A percentile compares a stretch with the other conserved stretches of the same genome.
phyloP scores from a whole-genome alignment of 306 rosid genomes.

The Dicorynia guianensis region DNA sequence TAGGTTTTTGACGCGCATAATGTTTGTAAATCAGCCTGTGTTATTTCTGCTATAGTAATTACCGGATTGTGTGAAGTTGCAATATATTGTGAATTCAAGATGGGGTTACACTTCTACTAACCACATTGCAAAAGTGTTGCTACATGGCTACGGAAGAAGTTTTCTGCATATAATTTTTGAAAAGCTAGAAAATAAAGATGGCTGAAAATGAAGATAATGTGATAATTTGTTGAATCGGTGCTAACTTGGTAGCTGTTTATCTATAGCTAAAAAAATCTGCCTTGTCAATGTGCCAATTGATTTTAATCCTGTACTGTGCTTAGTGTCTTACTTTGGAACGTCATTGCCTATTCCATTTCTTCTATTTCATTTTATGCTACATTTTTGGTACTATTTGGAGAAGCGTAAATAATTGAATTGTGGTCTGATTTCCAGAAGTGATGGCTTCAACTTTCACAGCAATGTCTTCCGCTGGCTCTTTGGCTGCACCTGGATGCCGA shows the following conservation, averaged over 20 bases:
- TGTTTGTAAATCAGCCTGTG: background rate
- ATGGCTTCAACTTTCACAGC: conserved; percentile 88
- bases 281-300: background rate
- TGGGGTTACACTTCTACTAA: no score
- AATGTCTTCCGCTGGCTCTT: conserved; percentile 61
- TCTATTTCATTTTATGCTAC: background rate
- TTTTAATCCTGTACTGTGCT: background rate
- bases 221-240: background rate
- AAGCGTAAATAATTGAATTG: background rate
- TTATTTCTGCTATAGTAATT: no score
- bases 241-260: background rate
- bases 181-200: background rate
- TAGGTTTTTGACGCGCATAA: background rate
- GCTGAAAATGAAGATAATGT: background rate
- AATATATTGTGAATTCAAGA: no score
- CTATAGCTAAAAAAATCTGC: background rate
- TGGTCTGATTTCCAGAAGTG: conserved; percentile 11
- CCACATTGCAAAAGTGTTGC: no score
- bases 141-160: background rate
- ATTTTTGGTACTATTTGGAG: background rate
- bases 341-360: conserved; percentile 32
- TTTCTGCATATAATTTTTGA: background rate
- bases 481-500: conserved; percentile 60
- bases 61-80: no score
- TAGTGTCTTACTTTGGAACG: conserved; percentile 36